These are phyloP conservation scores for Pyricularia grisea DNA, from an alignment of 2,329 filamentous ascomycete species.

Conservation along the genomic window DNA sequence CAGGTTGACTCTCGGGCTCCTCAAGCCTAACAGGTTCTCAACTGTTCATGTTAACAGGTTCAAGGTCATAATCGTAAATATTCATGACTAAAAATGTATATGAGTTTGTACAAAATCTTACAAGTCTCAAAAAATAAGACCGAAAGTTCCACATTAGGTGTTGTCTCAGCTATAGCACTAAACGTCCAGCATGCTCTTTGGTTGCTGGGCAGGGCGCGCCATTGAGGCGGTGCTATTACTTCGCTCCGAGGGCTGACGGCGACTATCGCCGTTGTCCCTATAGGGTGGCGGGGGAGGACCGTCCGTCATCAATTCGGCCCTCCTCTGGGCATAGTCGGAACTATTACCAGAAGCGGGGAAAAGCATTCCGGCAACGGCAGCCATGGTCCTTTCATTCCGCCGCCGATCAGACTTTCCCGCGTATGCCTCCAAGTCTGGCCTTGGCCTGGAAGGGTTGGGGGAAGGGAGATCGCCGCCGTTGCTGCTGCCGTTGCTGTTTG, in stretches of 20 bases:
- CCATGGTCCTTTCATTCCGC: constrained; percentile 32
- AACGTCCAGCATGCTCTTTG: constrained; percentile 50
- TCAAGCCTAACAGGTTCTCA: not conserved
- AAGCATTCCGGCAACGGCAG: constrained; percentile 33
- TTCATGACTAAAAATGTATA: not conserved
- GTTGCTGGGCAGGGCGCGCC: constrained; percentile 39
- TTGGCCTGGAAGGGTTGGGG: not conserved
- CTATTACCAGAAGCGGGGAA: constrained; percentile 31
- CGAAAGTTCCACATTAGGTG: not conserved
- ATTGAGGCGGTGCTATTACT: constrained; percentile 38
- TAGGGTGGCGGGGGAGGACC: constrained; percentile 34
- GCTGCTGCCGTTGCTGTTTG: constrained; percentile 1
- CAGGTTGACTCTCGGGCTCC: no score
- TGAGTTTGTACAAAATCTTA: not conserved
- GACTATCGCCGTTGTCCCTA: constrained; percentile 12
- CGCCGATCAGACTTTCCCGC: constrained; percentile 33
- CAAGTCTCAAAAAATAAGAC: not conserved
- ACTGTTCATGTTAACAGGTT: not conserved
- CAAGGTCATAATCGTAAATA: not conserved
- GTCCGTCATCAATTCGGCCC: constrained; percentile 30
- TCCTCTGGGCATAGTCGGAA: constrained; percentile 21
- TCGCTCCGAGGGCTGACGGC: constrained; percentile 20
- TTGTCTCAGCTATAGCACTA: constrained; percentile 18
- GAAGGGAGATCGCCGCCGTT: not conserved
- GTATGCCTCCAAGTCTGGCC: constrained; percentile 17